These are phyloP conservation scores for Phialophora tarda DNA, from an alignment of 2,329 filamentous ascomycete genomes.

Conservation along the genomic window DNA sequence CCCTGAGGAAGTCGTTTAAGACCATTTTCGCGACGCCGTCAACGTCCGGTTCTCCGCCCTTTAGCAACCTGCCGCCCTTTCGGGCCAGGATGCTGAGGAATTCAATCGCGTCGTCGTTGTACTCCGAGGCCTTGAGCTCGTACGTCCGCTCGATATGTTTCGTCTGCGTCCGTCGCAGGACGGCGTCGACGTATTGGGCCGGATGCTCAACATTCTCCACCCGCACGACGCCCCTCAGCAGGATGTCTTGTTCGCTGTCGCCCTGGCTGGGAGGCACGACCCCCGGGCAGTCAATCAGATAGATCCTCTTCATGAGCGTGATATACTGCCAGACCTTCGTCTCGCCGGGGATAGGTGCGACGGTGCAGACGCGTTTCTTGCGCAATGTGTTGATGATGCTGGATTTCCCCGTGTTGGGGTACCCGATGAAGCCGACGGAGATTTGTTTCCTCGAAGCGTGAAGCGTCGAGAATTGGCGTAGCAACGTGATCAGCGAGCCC, in stretches of 20 bases:
- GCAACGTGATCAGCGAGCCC: conserved; percentile 86
- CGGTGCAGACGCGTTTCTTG: conserved; percentile 91
- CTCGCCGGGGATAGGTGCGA: conserved; percentile 93
- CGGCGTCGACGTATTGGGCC: conserved; percentile 88
- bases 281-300: conserved; percentile 95
- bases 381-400: conserved; percentile 96
- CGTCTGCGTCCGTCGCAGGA: conserved; percentile 78
- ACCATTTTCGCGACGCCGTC: conserved; percentile 97
- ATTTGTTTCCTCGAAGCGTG: conserved; percentile 94
- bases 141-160: conserved; percentile 94
- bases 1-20: conserved; percentile 91
- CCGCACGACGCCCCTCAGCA: conserved; percentile 87
- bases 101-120: conserved; percentile 71
- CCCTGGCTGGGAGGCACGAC: conserved; percentile 87
- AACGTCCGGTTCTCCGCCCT: conserved; percentile 91
- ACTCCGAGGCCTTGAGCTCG: conserved; percentile 71
- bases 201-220: conserved; percentile 97
- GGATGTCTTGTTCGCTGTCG: conserved; percentile 84
- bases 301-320: conserved; percentile 91
- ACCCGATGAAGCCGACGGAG: conserved; percentile 84
- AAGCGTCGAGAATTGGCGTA: conserved; percentile 89
- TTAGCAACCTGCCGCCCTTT: conserved; percentile 83
- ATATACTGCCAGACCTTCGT: conserved; percentile 99
- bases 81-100: conserved; percentile 87
- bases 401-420: conserved; percentile 94